Percentiles rank a stretch among this genome's conserved stretches.
These are phyloP conservation scores for Saposhnikovia divaricata DNA, from an alignment of 129 eudicot species.

Conservation along the genomic window DNA sequence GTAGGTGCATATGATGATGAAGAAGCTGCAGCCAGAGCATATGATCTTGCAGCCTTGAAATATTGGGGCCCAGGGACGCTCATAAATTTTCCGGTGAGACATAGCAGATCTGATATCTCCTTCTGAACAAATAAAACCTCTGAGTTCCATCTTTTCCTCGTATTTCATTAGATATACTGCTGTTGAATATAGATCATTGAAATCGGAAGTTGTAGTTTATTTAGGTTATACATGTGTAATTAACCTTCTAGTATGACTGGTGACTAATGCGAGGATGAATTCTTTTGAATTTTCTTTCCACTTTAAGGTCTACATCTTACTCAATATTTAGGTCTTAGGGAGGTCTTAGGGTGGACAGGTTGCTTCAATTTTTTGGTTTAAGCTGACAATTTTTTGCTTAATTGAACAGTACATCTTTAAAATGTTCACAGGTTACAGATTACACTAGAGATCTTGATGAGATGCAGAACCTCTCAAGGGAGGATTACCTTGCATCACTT, in stretches of 20 bases:
- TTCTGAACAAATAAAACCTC: background rate
- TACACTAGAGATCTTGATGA: constrained; percentile 94
- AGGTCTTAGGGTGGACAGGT: background rate
- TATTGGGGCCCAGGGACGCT: constrained; percentile 99
- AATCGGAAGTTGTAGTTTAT: background rate
- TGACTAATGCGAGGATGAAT: background rate
- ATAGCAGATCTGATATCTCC: constrained; percentile 7
- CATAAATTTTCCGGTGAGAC: constrained; percentile 88
- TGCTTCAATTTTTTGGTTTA: background rate
- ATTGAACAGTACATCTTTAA: constrained; percentile 20
- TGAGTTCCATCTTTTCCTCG: background rate
- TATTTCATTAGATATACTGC: background rate
- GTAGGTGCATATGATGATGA: constrained; percentile 99
- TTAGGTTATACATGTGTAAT: background rate
- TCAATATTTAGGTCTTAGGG: background rate
- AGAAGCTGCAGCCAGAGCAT: constrained; percentile 99
- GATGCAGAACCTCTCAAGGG: constrained; percentile 94
- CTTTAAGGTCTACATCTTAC: background rate
- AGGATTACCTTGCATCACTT: constrained; percentile 96
- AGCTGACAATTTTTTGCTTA: background rate
- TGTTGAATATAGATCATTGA: background rate
- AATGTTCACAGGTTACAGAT: constrained; percentile 67
- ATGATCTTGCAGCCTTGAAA: constrained; percentile 97
- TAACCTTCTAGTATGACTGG: background rate
- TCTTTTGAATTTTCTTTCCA: background rate